Conservation (phyloP, 129 eudicot species). For the Apium graveolens region DNA sequence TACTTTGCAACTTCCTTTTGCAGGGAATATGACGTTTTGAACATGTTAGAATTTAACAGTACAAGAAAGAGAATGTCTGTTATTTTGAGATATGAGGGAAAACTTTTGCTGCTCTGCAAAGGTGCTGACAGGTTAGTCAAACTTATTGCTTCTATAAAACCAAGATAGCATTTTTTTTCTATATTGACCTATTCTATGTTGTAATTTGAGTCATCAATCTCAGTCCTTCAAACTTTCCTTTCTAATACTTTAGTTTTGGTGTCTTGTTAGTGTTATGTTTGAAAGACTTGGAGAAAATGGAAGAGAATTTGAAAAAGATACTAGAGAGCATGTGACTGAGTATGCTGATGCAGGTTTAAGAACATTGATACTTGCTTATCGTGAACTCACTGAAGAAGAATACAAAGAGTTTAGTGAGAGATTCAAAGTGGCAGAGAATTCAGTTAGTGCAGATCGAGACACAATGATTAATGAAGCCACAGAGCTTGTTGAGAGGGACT, state of each 20-base stretch:
- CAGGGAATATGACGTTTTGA: slow-evolving; percentile 64
- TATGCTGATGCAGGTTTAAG: slow-evolving; percentile 94
- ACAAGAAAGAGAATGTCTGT: slow-evolving; percentile 90
- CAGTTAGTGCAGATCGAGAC: slow-evolving; percentile 4
- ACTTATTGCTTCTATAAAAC: neutral
- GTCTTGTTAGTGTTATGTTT: slow-evolving; percentile 68
- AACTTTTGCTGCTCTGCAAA: slow-evolving; percentile 63
- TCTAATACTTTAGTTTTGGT: slow-evolving; percentile 6
- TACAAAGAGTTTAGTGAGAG: neutral
- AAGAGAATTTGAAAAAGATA: slow-evolving; percentile 47
- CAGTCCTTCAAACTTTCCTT: neutral
- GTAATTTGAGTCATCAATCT: neutral
- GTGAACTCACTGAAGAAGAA: slow-evolving; percentile 37
- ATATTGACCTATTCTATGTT: neutral
- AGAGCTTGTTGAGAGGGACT: slow-evolving; percentile 3
- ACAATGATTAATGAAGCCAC: neutral
- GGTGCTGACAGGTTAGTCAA: slow-evolving; percentile 90
- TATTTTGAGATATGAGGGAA: slow-evolving; percentile 56
- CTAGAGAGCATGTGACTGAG: slow-evolving; percentile 70
- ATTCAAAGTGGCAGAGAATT: slow-evolving; percentile 3
- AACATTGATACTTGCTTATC: slow-evolving; percentile 75
- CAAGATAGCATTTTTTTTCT: neutral
- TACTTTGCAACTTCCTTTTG: neutral
- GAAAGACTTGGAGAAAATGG: slow-evolving; percentile 74
- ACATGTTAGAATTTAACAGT: slow-evolving; percentile 81